A percentile compares a stretch with the other conserved stretches of the same genome.
phyloP scores from a whole-genome alignment of 805 yeast species.

The Saccharomyces mikatae region DNA sequence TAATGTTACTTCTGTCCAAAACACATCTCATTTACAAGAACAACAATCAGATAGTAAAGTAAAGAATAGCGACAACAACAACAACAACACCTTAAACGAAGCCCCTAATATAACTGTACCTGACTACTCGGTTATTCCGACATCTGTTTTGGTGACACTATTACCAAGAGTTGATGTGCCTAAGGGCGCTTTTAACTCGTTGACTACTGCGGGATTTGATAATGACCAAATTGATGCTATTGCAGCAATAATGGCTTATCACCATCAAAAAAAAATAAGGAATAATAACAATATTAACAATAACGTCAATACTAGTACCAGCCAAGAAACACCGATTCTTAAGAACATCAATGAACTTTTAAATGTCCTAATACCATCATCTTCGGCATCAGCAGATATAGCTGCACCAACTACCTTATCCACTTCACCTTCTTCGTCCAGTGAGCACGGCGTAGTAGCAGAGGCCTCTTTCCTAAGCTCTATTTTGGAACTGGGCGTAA shows the following conservation, averaged over 20 bases:
- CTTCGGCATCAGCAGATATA: not conserved
- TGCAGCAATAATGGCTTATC: constrained; percentile 66
- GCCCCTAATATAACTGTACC: constrained; percentile 21
- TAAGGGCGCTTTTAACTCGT: constrained; percentile 57
- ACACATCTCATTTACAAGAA: not conserved
- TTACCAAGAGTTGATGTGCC: constrained; percentile 64
- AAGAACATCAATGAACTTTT: not conserved
- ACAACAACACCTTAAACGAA: not conserved
- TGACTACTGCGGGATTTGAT: constrained; percentile 58
- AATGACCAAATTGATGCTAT: constrained; percentile 65
- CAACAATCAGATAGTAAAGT: not conserved
- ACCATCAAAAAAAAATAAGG: constrained; percentile 34
- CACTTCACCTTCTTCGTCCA: not conserved
- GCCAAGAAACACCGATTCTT: not conserved
- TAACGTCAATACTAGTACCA: not conserved
- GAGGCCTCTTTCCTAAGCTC: not conserved
- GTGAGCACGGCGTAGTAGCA: not conserved
- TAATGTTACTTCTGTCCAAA: not conserved
- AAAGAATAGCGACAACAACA: not conserved
- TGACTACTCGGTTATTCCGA: constrained; percentile 26
- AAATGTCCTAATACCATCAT: not conserved
- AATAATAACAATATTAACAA: not conserved
- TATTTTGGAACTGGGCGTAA: not conserved
- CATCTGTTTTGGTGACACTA: constrained; percentile 33
- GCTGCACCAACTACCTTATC: not conserved